A percentile compares a stretch with the other conserved stretches of the same genome.
Conservation (phyloP, 75 land plant genomes). For the Pinus albicaulis region DNA sequence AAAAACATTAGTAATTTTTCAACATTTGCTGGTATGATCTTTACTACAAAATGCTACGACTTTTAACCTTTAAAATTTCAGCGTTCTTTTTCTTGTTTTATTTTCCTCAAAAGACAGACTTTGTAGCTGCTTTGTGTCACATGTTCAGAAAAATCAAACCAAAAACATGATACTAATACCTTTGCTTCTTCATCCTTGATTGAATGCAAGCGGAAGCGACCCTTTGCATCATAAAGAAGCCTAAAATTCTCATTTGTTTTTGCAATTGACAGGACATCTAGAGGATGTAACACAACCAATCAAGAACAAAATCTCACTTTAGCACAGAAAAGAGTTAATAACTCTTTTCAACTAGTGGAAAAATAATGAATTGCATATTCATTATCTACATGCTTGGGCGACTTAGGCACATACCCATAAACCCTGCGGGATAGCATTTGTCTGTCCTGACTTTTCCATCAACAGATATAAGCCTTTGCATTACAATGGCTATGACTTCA, state of each 20-base stretch:
- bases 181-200: slow-evolving; percentile 62
- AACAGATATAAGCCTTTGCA: slow-evolving; percentile 78
- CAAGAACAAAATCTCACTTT: not conserved
- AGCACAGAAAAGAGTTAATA: not conserved
- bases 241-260: slow-evolving; percentile 68
- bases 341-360: not conserved
- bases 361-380: not conserved
- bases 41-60: too few species aligned
- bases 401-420: slow-evolving; percentile 68
- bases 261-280: slow-evolving; percentile 64
- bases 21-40: too few species aligned
- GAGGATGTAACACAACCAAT: not conserved
- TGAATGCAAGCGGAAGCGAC: slow-evolving; percentile 62
- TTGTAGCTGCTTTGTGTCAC: not conserved
- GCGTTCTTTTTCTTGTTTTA: not conserved
- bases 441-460: slow-evolving; percentile 90
- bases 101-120: not conserved
- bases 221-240: slow-evolving; percentile 63
- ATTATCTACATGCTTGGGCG: not conserved
- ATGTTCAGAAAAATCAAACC: not conserved
- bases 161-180: slow-evolving; percentile 18
- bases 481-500: slow-evolving; percentile 81
- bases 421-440: slow-evolving; percentile 91
- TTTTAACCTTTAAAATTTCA: too few species aligned
- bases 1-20: too few species aligned